Evolutionary conservation across 345 rosid species (phyloP).

Genomic region (Gossypium longicalyx): DNA sequence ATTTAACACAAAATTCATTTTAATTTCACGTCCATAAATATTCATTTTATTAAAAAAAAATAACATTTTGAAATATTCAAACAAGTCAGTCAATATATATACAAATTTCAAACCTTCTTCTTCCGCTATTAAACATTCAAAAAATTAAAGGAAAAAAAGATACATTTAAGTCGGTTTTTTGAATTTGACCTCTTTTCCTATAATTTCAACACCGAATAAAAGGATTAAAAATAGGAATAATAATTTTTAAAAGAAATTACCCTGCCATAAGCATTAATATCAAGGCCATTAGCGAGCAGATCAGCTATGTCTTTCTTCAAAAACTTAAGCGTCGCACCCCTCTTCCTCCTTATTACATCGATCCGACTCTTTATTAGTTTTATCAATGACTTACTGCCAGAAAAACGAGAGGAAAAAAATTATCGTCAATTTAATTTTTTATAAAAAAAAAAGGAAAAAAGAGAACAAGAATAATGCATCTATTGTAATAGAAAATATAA

Average conservation of each 20-base stretch:
- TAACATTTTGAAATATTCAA: not conserved
- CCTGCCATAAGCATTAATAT: conserved; percentile 70
- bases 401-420: not conserved
- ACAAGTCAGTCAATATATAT: not conserved
- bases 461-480: not conserved
- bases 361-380: conserved; percentile 74
- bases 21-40: not conserved
- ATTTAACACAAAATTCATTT: not conserved
- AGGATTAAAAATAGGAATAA: not conserved
- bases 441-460: not conserved
- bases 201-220: not conserved
- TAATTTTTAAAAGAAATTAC: conserved; percentile 25
- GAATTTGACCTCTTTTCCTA: not conserved
- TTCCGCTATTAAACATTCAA: not conserved
- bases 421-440: not conserved
- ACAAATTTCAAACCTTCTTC: not conserved
- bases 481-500: conserved; percentile 5
- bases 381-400: conserved; percentile 69
- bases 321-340: conserved; percentile 78
- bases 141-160: too few relatives aligned
- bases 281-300: conserved; percentile 82
- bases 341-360: conserved; percentile 81
- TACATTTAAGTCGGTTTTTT: too few relatives aligned
- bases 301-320: conserved; percentile 87
- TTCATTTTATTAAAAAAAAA: not conserved